Evolutionary conservation across 2,329 filamentous ascomycete genomes (phyloP).

Genomic region (Dactylonectria estremocensis): DNA sequence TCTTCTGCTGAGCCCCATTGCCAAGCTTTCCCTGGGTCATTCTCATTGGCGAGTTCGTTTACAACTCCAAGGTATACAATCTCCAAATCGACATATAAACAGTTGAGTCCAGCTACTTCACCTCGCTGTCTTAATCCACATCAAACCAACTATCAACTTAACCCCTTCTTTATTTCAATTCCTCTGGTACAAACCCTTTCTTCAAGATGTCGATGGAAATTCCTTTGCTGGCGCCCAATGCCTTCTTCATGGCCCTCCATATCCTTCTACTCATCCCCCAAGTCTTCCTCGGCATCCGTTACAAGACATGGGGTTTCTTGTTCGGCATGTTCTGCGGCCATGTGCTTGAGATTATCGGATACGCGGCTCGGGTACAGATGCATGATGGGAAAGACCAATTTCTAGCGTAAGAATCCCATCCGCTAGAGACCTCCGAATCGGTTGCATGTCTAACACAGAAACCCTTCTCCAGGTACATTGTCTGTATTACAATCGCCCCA

Average conservation of each 20-base stretch:
- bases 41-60: constrained; percentile 30
- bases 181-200: not conserved
- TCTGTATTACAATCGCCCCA: constrained; percentile 72
- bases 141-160: not conserved
- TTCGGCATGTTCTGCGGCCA: constrained; percentile 66
- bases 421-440: not conserved
- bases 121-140: not conserved
- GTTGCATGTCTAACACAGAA: not conserved
- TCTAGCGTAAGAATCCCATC: constrained; percentile 60
- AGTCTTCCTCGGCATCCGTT: constrained; percentile 53
- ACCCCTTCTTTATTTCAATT: not conserved
- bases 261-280: constrained; percentile 61
- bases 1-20: constrained; percentile 5
- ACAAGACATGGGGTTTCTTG: constrained; percentile 59
- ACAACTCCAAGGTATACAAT: constrained; percentile 5
- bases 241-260: constrained; percentile 57
- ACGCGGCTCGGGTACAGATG: constrained; percentile 69
- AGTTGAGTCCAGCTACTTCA: not conserved
- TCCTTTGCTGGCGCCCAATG: constrained; percentile 38
- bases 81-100: constrained; percentile 15
- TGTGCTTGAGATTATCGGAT: constrained; percentile 71
- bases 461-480: constrained; percentile 47
- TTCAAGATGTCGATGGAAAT: constrained; percentile 36
- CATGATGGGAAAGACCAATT: constrained; percentile 69
- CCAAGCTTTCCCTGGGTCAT: not conserved